Conservation (phyloP, 73 alveolate genomes). For the Breviolum minutum region DNA sequence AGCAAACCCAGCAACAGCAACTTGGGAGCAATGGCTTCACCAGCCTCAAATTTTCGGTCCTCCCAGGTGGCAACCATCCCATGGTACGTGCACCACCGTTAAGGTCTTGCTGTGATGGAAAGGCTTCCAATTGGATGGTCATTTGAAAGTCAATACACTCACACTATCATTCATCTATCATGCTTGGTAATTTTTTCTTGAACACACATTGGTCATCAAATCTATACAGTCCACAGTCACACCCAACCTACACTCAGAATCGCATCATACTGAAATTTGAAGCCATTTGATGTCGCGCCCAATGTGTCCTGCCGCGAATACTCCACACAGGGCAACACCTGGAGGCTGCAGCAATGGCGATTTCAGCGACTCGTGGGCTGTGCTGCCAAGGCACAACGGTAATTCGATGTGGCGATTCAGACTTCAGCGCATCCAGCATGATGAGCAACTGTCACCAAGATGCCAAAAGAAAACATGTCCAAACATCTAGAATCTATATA, state of each 20-base stretch:
- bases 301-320: constrained; percentile 65
- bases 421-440: constrained; percentile 93
- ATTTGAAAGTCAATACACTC: too few relatives aligned
- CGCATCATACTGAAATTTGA: too few relatives aligned
- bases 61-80: not conserved
- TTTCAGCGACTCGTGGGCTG: too few relatives aligned
- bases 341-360: not conserved
- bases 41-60: constrained; percentile 93
- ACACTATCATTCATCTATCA: too few relatives aligned
- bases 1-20: constrained; percentile 24
- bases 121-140: too few relatives aligned
- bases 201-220: too few relatives aligned
- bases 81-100: too few relatives aligned
- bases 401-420: constrained; percentile 87
- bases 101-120: too few relatives aligned
- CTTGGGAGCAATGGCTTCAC: constrained; percentile 92
- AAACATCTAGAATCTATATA: too few relatives aligned
- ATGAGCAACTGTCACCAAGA: constrained; percentile 40
- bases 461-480: not conserved
- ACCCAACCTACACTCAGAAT: too few relatives aligned
- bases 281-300: not conserved
- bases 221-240: too few relatives aligned
- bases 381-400: constrained; percentile 43
- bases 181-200: too few relatives aligned
- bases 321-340: constrained; percentile 80